phyloP scores from a whole-genome alignment of 1,284 basidiomycete genomes.

The Pascua sp. region DNA sequence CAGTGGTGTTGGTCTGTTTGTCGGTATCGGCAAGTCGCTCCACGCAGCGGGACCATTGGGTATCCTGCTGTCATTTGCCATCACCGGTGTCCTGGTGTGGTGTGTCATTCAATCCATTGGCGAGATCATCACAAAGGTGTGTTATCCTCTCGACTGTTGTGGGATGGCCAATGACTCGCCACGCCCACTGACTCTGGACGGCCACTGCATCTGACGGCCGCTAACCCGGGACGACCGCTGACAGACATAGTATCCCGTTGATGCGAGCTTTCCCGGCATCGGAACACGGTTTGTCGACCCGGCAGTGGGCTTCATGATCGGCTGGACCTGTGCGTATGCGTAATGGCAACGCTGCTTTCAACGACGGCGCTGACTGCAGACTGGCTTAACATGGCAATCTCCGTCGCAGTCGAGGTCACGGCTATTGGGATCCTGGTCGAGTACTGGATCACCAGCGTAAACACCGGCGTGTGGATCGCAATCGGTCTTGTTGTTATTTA shows the following conservation, averaged over 20 bases:
- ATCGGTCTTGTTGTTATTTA: slow-evolving; percentile 2
- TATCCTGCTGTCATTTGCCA: slow-evolving; percentile 12
- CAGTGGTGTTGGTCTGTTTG: slow-evolving; percentile 3
- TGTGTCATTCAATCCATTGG: slow-evolving; percentile 17
- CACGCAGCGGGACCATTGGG: slow-evolving; percentile 6
- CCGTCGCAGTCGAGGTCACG: slow-evolving; percentile 9
- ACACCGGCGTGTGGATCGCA: slow-evolving; percentile 7
- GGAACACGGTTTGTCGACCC: slow-evolving; percentile 16
- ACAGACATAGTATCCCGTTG: slow-evolving; percentile 11
- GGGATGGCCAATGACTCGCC: neutral
- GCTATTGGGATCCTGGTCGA: slow-evolving; percentile 8
- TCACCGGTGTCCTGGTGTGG: slow-evolving; percentile 13
- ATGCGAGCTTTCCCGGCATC: slow-evolving; percentile 13
- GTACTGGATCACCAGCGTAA: slow-evolving; percentile 13
- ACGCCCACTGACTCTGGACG: neutral
- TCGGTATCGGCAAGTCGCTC: slow-evolving; percentile 12
- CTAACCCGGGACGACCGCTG: neutral
- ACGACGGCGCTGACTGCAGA: slow-evolving; percentile 2
- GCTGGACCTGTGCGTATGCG: slow-evolving; percentile 10
- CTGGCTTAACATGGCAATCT: slow-evolving; percentile 10
- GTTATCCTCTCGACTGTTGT: neutral
- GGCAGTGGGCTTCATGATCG: slow-evolving; percentile 14
- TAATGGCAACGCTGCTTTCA: too few species aligned
- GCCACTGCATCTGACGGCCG: too few species aligned
- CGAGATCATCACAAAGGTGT: slow-evolving; percentile 11